Evolutionary conservation across 345 rosid species (phyloP).

Genomic region (Draba incana): DNA sequence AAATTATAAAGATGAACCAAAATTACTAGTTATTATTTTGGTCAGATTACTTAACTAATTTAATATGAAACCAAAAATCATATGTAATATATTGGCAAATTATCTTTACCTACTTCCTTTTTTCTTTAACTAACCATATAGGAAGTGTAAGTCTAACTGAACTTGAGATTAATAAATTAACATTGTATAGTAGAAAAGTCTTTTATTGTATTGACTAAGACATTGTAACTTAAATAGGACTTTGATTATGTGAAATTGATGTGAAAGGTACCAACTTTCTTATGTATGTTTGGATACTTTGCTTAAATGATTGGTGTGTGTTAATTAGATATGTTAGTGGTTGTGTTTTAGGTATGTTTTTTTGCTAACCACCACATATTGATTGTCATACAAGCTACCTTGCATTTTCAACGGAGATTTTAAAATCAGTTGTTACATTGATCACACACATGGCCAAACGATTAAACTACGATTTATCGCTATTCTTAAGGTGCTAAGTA

Average conservation of each 20-base stretch:
- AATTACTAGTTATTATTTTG: neutral
- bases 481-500: too few relatives aligned
- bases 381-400: constrained; percentile 32
- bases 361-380: constrained; percentile 36
- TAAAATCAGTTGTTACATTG: neutral
- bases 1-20: neutral
- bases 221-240: constrained; percentile 32
- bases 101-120: neutral
- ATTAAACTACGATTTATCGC: too few relatives aligned
- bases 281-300: constrained; percentile 24
- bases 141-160: neutral
- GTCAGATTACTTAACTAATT: neutral
- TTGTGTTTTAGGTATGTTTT: constrained; percentile 40
- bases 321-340: constrained; percentile 35
- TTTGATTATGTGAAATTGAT: constrained; percentile 30
- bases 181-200: neutral
- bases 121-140: neutral
- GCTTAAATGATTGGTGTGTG: constrained; percentile 21
- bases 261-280: constrained; percentile 41
- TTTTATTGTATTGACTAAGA: constrained; percentile 29
- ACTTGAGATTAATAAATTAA: constrained; percentile 7
- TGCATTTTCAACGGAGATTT: neutral
- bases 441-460: too few relatives aligned
- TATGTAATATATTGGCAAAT: neutral
- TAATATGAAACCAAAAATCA: neutral